Conservation (phyloP, 352 stramenopile genomes). For the Pythium oligandrum region DNA sequence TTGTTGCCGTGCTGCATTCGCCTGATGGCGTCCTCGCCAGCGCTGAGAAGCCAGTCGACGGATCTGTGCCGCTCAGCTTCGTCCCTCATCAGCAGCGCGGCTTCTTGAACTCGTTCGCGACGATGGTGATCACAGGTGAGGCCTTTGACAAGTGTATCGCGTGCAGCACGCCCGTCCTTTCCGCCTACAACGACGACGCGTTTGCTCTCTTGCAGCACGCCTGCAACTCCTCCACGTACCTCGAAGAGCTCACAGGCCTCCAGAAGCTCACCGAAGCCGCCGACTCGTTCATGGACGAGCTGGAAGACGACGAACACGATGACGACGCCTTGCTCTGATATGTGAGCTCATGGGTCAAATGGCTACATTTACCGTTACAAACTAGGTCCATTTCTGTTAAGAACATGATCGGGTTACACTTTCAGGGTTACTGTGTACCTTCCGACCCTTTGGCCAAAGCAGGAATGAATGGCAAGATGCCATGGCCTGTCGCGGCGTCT, state of each 20-base stretch:
- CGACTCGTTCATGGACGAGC: slow-evolving; percentile 56
- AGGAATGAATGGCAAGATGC: too few relatives aligned
- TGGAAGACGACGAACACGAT: slow-evolving; percentile 59
- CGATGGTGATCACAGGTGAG: slow-evolving; percentile 77
- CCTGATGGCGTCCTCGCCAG: slow-evolving; percentile 64
- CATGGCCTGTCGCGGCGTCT: too few relatives aligned
- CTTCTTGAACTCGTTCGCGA: slow-evolving; percentile 90
- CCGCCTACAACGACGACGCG: slow-evolving; percentile 62
- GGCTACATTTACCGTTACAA: neutral
- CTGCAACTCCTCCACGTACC: slow-evolving; percentile 64
- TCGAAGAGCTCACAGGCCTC: slow-evolving; percentile 79
- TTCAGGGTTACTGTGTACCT: too few relatives aligned
- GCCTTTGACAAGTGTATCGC: slow-evolving; percentile 96
- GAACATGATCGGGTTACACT: too few relatives aligned
- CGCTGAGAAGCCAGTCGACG: slow-evolving; percentile 53
- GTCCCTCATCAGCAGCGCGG: slow-evolving; percentile 95
- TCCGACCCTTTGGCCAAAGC: too few relatives aligned
- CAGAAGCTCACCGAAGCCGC: slow-evolving; percentile 51
- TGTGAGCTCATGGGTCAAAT: neutral
- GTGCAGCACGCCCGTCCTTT: slow-evolving; percentile 89
- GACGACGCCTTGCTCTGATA: slow-evolving; percentile 19
- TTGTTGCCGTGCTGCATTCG: slow-evolving; percentile 95
- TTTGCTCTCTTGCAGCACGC: slow-evolving; percentile 52
- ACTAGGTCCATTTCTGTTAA: too few relatives aligned
- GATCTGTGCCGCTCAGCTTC: slow-evolving; percentile 61